Evolutionary conservation across 1,139 yeast species (phyloP).

Genomic region (Kodamaea sp.): DNA sequence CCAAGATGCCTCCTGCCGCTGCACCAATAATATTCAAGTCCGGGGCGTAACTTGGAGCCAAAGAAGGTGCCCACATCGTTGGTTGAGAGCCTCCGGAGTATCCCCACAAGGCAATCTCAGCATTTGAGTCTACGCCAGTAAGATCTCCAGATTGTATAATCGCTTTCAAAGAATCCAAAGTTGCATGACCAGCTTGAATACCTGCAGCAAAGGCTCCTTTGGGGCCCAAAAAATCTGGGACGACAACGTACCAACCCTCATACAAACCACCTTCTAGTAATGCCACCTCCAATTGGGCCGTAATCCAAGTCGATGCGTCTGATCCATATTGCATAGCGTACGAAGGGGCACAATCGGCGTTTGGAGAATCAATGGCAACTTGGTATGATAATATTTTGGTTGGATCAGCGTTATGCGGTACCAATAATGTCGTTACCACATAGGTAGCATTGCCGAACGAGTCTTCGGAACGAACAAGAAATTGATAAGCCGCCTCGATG

Average conservation of each 20-base stretch:
- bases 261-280: constrained; percentile 19
- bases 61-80: constrained; percentile 20
- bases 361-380: constrained; percentile 35
- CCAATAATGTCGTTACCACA: constrained; percentile 32
- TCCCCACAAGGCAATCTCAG: constrained; percentile 20
- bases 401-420: constrained; percentile 32
- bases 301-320: constrained; percentile 19
- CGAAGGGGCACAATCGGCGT: constrained; percentile 32
- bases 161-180: constrained; percentile 30
- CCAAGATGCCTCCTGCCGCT: constrained; percentile 19
- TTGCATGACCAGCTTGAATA: constrained; percentile 27
- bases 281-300: constrained; percentile 24
- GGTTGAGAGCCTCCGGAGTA: constrained; percentile 23
- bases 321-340: constrained; percentile 23
- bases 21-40: constrained; percentile 18
- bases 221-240: constrained; percentile 30
- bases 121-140: constrained; percentile 16
- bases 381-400: constrained; percentile 33
- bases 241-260: constrained; percentile 21
- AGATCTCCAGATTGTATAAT: constrained; percentile 10
- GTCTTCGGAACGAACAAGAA: constrained; percentile 35
- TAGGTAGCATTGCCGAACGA: constrained; percentile 32
- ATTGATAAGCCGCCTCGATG: constrained; percentile 27
- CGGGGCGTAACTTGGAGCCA: constrained; percentile 22
- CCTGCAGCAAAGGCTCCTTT: constrained; percentile 31